Base-by-base conservation (phyloP, 2,329 filamentous ascomycete genomes). In the Scortechinia acanthostroma region DNA sequence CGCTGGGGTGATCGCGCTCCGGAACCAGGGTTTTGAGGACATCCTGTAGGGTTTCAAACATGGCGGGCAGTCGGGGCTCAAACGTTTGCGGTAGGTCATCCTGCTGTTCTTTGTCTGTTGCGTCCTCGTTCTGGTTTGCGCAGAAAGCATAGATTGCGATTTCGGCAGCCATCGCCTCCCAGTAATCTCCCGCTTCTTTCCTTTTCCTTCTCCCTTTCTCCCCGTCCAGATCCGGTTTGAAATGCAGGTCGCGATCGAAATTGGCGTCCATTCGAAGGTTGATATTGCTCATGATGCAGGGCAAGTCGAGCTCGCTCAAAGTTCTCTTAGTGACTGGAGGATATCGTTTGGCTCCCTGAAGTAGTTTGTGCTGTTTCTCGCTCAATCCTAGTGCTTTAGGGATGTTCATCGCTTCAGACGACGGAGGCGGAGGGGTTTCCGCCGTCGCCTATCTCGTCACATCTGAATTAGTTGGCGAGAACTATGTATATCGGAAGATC, bases 231-330 rank as follows among this genome's bases (percentile, higher is more conserved):
- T 80, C 79, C 1, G 77, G 77, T 52, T 76, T 65, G 56, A 83
- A 83, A 55, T 78, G 74, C 15, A 83, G 66, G 47, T 82, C 74
- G 17, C 71, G 69, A 52, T 83, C 77, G 50, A 80, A 83, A 53
- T 82, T 83, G 50, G 81, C 69, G 54, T 84, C 78, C 58, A 80
- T 76, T 15, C 79, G 68, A 22, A 83, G 62, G 46, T 77, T 78
- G 43, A 77, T 73, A 56, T 82, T 81, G 53, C 68, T 72, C 62
- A 79, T 73, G 50, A 83, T 80, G 46, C 70, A 71, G n/a, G 68
- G 66, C 43, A 82, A 70, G 52, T 83, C 77, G 42, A 84, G 70
- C 56, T 83, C 79, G 50, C 72, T 70, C 42, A 84, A 62, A 3
- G 74, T 77, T 45, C 71, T 66, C 50, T 70, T 73, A 4, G 78